phyloP scores from a whole-genome alignment of 2,329 filamentous ascomycete genomes.

The Fusarium tjaetaba region DNA sequence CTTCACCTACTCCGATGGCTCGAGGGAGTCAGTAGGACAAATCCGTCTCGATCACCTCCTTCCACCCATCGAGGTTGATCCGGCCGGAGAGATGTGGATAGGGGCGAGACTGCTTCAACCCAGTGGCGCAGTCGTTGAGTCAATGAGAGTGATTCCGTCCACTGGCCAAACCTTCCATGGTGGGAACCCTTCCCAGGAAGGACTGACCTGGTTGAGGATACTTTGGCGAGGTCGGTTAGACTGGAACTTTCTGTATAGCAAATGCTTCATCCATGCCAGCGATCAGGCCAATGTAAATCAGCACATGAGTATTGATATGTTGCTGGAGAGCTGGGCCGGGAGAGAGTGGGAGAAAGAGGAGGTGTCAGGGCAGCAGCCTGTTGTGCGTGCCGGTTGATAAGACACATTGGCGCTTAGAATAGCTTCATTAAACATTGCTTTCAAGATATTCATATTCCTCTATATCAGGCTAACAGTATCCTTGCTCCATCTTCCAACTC shows the following conservation, averaged over 20 bases:
- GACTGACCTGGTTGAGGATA: neutral
- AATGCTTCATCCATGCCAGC: neutral
- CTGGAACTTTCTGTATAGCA: slow-evolving; percentile 4
- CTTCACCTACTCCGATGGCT: slow-evolving; percentile 10
- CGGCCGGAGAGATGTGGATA: slow-evolving; percentile 13
- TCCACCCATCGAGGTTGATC: neutral
- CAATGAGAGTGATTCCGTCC: slow-evolving; percentile 9
- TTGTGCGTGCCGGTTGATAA: too few species aligned
- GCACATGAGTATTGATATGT: neutral
- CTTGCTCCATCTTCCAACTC: slow-evolving; percentile 61
- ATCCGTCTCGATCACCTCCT: slow-evolving; percentile 13
- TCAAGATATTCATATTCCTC: neutral
- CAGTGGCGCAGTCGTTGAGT: neutral
- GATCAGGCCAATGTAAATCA: neutral
- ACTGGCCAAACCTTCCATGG: neutral
- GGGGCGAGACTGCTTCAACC: neutral
- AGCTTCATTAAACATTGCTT: neutral
- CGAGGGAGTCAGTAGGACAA: slow-evolving; percentile 12
- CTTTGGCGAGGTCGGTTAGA: slow-evolving; percentile 3
- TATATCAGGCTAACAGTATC: slow-evolving; percentile 43
- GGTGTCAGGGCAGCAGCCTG: neutral
- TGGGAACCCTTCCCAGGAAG: neutral
- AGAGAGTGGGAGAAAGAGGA: neutral
- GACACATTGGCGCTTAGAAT: neutral
- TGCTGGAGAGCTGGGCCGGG: neutral